Evolutionary conservation across 1,139 yeast species (phyloP).

Genomic region (Saccharomyces hybrid): DNA sequence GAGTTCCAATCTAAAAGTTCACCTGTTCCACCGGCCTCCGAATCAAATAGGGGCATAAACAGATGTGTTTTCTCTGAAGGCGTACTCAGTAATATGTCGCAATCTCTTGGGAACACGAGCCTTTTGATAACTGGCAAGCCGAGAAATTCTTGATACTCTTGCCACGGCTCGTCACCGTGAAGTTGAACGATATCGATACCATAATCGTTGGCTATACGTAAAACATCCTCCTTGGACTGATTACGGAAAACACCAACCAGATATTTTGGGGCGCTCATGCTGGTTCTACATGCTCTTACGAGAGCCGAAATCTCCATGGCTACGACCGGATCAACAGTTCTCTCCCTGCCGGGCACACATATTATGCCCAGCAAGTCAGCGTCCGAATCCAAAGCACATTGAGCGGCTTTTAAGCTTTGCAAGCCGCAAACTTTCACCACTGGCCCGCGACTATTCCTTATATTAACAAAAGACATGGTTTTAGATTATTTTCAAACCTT

Average conservation of each 20-base stretch:
- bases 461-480: not conserved
- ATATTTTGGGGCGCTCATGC: conserved; percentile 14
- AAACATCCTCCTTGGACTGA: conserved; percentile 61
- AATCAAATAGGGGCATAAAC: conserved; percentile 63
- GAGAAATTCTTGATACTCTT: conserved; percentile 38
- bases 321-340: conserved; percentile 53
- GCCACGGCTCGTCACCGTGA: conserved; percentile 75
- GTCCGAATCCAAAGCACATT: conserved; percentile 56
- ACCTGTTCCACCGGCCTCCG: conserved; percentile 93
- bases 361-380: conserved; percentile 80
- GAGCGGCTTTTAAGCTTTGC: conserved; percentile 59
- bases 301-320: conserved; percentile 49
- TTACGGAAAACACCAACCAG: conserved; percentile 89
- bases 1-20: conserved; percentile 62
- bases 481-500: not conserved
- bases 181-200: conserved; percentile 74
- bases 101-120: conserved; percentile 56
- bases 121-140: conserved; percentile 63
- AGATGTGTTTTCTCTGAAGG: conserved; percentile 30
- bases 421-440: conserved; percentile 77
- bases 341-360: conserved; percentile 69
- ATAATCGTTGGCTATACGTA: conserved; percentile 40
- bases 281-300: conserved; percentile 21
- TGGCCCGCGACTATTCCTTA: not conserved
- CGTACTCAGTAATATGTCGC: conserved; percentile 20